These are phyloP conservation scores for Emmonsiellopsis sp. DNA, from an alignment of 2,329 filamentous ascomycete species.

Conservation along the genomic window DNA sequence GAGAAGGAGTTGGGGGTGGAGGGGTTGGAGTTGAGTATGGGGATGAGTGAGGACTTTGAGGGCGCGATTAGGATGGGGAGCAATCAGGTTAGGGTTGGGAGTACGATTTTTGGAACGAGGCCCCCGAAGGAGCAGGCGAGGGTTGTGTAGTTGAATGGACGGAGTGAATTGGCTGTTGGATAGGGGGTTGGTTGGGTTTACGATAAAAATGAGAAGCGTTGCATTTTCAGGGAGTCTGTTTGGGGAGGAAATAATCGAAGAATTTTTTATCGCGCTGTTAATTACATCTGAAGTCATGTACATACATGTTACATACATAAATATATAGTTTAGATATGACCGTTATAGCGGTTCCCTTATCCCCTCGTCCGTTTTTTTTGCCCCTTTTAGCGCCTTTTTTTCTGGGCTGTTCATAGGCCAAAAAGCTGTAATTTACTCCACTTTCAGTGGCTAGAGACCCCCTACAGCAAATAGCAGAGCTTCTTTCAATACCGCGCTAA, in stretches of 20 bases:
- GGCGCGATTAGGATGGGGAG: slow-evolving; percentile 76
- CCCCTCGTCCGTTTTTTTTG: no score
- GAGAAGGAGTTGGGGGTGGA: slow-evolving; percentile 47
- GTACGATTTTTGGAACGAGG: slow-evolving; percentile 82
- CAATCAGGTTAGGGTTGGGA: slow-evolving; percentile 82
- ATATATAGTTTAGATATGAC: slow-evolving; percentile 7
- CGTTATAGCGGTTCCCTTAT: not conserved
- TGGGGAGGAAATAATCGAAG: not conserved
- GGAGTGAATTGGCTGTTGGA: not conserved
- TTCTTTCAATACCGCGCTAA: no score
- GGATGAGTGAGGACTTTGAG: slow-evolving; percentile 96
- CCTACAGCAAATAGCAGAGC: no score
- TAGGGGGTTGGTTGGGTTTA: not conserved
- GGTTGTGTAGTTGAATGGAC: slow-evolving; percentile 32
- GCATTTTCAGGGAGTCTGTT: not conserved
- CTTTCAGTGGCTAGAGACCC: no score
- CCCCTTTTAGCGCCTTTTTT: no score
- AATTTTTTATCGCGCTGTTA: not conserved
- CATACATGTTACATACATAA: not conserved
- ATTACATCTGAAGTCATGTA: slow-evolving; percentile 2
- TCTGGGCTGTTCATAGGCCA: no score
- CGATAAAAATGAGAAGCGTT: not conserved
- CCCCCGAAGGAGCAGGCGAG: slow-evolving; percentile 71
- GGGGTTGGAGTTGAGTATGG: slow-evolving; percentile 85
- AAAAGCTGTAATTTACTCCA: no score